Evolutionary conservation across 257 asterid genomes (phyloP), one percentile per base, ranked within the genome.

Genomic region (Eustoma russellianum): DNA sequence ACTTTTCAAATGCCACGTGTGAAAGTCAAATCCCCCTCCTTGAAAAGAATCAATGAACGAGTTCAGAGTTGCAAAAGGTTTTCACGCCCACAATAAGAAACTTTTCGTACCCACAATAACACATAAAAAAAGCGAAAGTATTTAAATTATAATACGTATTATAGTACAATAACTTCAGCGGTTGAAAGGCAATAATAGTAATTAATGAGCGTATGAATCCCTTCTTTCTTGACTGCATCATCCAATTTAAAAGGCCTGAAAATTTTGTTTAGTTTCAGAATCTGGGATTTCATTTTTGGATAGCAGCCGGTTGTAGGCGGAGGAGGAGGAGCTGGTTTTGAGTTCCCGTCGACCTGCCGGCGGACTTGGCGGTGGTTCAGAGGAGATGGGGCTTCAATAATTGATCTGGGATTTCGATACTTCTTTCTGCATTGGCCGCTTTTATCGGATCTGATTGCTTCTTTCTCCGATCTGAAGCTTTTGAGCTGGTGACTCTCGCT

Each of bases 381-480:
- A 61, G 55, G 14, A 61, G 52, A 53, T 43, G 41, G 33, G 54
- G 41, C 46, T 41, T 38, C 46, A 13, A 46, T 50, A 56, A 16
- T 69, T 63, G 59, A 65, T 57, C 66, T 49, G 69, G 61, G 55
- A 46, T 61, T 54, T 47, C 62, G 17, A 33, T 17, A 30, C 15
- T 38, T 38, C 34, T 40, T 19, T 15, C 53, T 47, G 53, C 70
- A 54, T 46, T 63, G 16, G 28, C 49, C 38, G 44, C 24, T 9
- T n/a, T 49, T 48, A 57, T 59, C 65, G 69, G 79, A 79, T 81
- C 79, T 74, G 69, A 53, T 62, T 57, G 47, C 48, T 59, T 57
- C 63, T 16, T 62, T 50, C 47, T 28, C 71, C 69, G 77, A 78
- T 76, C 83, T 68, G 67, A 19, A 52, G 55, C 48, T 68, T 46